A percentile compares a stretch with the other conserved stretches of the same genome.
Conservation (phyloP, 805 yeast genomes). For the Barnettozyma botsteinii region DNA sequence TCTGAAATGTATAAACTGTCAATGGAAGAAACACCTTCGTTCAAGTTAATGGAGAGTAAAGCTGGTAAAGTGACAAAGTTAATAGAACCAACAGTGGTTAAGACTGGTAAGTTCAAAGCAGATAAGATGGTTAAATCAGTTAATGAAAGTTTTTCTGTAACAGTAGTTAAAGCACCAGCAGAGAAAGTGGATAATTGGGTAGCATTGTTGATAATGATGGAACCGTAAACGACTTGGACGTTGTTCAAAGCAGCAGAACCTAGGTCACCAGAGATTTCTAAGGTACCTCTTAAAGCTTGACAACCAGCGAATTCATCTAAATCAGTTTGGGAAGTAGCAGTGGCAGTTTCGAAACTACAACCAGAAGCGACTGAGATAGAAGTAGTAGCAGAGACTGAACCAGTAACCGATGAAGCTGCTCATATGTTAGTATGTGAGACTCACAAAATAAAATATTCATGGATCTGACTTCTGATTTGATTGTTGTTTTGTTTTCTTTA, state of each 20-base stretch:
- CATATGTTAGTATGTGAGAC: slow-evolving; percentile 23
- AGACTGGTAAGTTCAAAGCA: slow-evolving; percentile 67
- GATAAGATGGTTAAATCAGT: slow-evolving; percentile 58
- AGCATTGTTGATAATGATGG: slow-evolving; percentile 61
- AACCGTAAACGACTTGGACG: slow-evolving; percentile 74
- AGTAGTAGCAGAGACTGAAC: slow-evolving; percentile 47
- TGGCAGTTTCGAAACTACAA: slow-evolving; percentile 59
- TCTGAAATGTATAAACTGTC: slow-evolving; percentile 65
- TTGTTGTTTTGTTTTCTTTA: not conserved
- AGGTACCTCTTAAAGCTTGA: slow-evolving; percentile 73
- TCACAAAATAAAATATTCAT: slow-evolving; percentile 1
- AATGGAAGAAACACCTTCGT: slow-evolving; percentile 66
- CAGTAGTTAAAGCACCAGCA: slow-evolving; percentile 74
- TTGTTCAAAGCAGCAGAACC: slow-evolving; percentile 66
- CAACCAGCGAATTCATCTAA: slow-evolving; percentile 71
- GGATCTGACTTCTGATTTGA: not conserved
- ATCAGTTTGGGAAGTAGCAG: slow-evolving; percentile 77
- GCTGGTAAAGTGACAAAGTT: slow-evolving; percentile 84
- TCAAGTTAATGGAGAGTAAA: slow-evolving; percentile 61
- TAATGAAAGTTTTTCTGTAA: slow-evolving; percentile 66
- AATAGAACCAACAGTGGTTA: slow-evolving; percentile 78
- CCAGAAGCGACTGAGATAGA: slow-evolving; percentile 45
- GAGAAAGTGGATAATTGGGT: slow-evolving; percentile 54
- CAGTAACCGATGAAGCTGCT: slow-evolving; percentile 27
- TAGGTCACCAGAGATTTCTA: slow-evolving; percentile 60